A percentile compares a stretch with the other conserved stretches of the same genome.
phyloP scores from a whole-genome alignment of 176 grass and related monocot species.

The Zoysia japonica region DNA sequence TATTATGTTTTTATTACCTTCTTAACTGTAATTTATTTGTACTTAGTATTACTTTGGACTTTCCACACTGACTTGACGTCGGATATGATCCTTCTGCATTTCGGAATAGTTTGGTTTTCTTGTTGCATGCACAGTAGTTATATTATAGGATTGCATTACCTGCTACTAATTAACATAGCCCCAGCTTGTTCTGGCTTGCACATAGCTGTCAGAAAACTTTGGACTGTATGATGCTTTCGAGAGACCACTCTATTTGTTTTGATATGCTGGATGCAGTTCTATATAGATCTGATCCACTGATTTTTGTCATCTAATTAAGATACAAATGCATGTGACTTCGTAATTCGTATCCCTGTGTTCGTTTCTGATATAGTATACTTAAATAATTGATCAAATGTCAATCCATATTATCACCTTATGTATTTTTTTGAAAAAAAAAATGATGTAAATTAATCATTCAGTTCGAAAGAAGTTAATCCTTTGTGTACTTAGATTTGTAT shows the following conservation, averaged over 20 bases:
- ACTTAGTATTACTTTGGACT: conserved; percentile 24
- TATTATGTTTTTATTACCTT: conserved; percentile 28
- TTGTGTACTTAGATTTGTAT: too few relatives aligned
- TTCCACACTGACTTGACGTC: conserved; percentile 1
- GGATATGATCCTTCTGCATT: conserved; percentile 1
- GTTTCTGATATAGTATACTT: not conserved
- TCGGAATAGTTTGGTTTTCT: not conserved
- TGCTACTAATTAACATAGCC: not conserved
- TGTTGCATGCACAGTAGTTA: not conserved
- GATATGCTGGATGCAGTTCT: conserved; percentile 5
- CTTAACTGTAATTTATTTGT: conserved; percentile 14
- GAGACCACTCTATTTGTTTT: not conserved
- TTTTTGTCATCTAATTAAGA: conserved; percentile 18
- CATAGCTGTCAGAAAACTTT: not conserved
- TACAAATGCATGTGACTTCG: conserved; percentile 50
- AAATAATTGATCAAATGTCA: not conserved
- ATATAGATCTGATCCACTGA: not conserved
- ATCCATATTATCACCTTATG: not conserved
- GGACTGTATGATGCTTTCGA: not conserved
- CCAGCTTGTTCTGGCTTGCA: not conserved
- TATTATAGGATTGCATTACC: conserved; percentile 6
- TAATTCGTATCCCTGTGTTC: not conserved
- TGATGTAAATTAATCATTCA: too few relatives aligned
- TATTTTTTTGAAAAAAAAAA: too few relatives aligned
- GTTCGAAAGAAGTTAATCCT: too few relatives aligned